Evolutionary conservation across 768 basidiomycete species (phyloP).

Genomic region (Tylopilus felleus): DNA sequence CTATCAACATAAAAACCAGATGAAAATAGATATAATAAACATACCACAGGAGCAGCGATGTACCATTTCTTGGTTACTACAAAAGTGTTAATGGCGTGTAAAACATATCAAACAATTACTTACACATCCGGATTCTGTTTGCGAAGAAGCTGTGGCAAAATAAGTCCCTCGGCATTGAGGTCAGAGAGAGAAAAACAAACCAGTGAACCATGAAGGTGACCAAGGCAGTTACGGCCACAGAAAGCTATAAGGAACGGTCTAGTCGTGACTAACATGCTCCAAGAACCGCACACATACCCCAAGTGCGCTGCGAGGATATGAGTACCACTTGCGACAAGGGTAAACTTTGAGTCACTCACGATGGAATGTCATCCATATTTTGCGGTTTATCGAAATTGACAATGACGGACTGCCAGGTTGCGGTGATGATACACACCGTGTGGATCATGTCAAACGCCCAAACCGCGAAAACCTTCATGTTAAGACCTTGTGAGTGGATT

Average conservation of each 20-base stretch:
- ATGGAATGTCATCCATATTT: slow-evolving; percentile 28
- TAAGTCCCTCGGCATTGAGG: not conserved
- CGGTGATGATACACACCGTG: slow-evolving; percentile 24
- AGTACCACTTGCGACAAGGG: not conserved
- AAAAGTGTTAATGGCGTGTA: slow-evolving; percentile 1
- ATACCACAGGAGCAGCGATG: slow-evolving; percentile 28
- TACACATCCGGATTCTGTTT: slow-evolving; percentile 34
- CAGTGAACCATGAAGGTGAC: slow-evolving; percentile 36
- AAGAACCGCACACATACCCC: slow-evolving; percentile 17
- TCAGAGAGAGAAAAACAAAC: slow-evolving; percentile 6
- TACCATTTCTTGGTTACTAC: slow-evolving; percentile 34
- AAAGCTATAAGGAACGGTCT: slow-evolving; percentile 17
- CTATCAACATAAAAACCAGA: not conserved
- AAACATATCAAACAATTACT: not conserved
- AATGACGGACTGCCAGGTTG: slow-evolving; percentile 29
- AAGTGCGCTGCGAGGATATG: slow-evolving; percentile 17
- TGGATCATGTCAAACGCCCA: slow-evolving; percentile 31
- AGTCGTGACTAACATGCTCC: not conserved
- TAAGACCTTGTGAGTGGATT: not conserved
- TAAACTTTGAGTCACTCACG: slow-evolving; percentile 14
- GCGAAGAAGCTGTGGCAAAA: slow-evolving; percentile 27
- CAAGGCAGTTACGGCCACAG: slow-evolving; percentile 29
- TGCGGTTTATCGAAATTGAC: slow-evolving; percentile 23
- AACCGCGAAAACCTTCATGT: slow-evolving; percentile 25
- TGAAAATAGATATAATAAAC: not conserved